Conservation (phyloP, 2,329 filamentous ascomycete species). For the Sporothrix globosa region DNA sequence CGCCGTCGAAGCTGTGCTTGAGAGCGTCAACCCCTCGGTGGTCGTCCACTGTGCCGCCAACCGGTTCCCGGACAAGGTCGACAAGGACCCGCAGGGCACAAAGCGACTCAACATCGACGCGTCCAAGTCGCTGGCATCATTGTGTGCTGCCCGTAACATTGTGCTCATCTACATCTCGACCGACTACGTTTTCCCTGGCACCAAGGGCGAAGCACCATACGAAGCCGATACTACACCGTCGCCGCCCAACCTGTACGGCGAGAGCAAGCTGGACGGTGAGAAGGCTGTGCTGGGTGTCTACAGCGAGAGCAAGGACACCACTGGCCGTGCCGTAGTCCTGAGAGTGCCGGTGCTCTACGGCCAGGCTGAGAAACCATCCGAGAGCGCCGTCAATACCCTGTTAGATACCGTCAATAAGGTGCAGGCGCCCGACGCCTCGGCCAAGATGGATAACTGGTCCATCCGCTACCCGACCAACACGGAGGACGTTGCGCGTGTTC, state of each 20-base stretch:
- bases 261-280: slow-evolving; percentile 65
- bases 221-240: slow-evolving; percentile 63
- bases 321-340: slow-evolving; percentile 67
- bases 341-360: slow-evolving; percentile 86
- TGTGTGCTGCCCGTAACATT: slow-evolving; percentile 64
- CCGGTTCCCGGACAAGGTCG: slow-evolving; percentile 83
- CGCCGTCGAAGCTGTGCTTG: slow-evolving; percentile 56
- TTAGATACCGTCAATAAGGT: slow-evolving; percentile 76
- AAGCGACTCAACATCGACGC: slow-evolving; percentile 74
- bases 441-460: slow-evolving; percentile 86
- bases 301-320: slow-evolving; percentile 40
- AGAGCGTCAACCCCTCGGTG: slow-evolving; percentile 68
- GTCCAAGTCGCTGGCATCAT: slow-evolving; percentile 65
- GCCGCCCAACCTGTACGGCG: slow-evolving; percentile 76
- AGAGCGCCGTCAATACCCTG: slow-evolving; percentile 82
- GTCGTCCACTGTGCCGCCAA: slow-evolving; percentile 88
- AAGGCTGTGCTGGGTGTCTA: slow-evolving; percentile 67
- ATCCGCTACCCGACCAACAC: slow-evolving; percentile 86
- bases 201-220: slow-evolving; percentile 81
- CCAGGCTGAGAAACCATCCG: slow-evolving; percentile 66
- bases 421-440: slow-evolving; percentile 62
- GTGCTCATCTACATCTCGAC: slow-evolving; percentile 79
- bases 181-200: slow-evolving; percentile 78
- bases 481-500: slow-evolving; percentile 77
- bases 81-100: slow-evolving; percentile 75